phyloP scores from a whole-genome alignment of 176 grass and related monocot genomes.

The Musa acuminata region DNA sequence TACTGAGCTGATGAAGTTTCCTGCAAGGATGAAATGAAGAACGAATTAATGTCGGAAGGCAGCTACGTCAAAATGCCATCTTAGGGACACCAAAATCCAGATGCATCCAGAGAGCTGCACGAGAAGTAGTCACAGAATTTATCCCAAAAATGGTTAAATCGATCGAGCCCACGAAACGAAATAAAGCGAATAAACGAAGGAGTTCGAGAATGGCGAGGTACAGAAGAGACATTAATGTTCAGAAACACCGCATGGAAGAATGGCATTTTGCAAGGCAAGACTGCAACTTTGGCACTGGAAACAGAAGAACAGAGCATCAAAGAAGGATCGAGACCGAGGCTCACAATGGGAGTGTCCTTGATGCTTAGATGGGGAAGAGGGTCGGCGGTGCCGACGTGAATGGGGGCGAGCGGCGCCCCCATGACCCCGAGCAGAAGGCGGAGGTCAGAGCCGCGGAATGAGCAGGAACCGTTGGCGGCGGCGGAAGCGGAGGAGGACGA shows the following conservation, averaged over 20 bases:
- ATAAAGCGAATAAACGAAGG: neutral
- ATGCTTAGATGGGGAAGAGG: conserved; percentile 56
- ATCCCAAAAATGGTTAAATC: neutral
- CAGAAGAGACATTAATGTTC: neutral
- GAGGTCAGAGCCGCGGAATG: conserved; percentile 60
- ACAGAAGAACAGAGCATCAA: conserved; percentile 15
- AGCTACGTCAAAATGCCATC: conserved; percentile 3
- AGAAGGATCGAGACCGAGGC: neutral
- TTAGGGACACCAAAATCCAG: neutral
- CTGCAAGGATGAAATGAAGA: conserved; percentile 24
- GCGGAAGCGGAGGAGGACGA: neutral
- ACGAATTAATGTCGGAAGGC: neutral
- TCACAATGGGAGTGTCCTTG: conserved; percentile 89
- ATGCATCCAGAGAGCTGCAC: neutral
- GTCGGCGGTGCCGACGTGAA: conserved; percentile 34
- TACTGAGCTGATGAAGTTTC: conserved; percentile 89
- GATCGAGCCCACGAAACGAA: neutral
- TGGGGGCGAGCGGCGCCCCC: conserved; percentile 78
- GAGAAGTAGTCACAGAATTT: neutral
- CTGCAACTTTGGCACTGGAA: neutral
- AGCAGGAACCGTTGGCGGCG: conserved; percentile 14
- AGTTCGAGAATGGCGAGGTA: neutral
- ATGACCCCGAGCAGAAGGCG: conserved; percentile 86
- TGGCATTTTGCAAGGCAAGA: neutral
- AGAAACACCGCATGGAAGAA: neutral